Evolutionary conservation across 106 monocot species (phyloP).

Genomic region (Gastrodia elata): DNA sequence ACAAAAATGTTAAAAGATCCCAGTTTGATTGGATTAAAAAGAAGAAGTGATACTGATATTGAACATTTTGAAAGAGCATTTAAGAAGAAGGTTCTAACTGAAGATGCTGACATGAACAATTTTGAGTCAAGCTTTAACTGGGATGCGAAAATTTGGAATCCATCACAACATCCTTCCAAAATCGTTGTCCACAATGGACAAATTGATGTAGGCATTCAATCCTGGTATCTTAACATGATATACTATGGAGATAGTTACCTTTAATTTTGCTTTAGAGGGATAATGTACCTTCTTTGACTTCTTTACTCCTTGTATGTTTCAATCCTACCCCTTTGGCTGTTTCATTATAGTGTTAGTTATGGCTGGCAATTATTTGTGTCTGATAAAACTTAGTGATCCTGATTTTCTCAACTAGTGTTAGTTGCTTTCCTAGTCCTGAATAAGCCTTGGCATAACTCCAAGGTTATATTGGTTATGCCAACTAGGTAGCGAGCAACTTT

Average conservation of each 20-base stretch:
- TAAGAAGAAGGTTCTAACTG: slow-evolving; percentile 30
- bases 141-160: slow-evolving; percentile 50
- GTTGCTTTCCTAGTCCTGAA: not conserved
- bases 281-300: not conserved
- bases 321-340: not conserved
- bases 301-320: not conserved
- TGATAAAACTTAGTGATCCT: not conserved
- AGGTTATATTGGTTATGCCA: not conserved
- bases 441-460: not conserved
- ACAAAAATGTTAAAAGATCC: slow-evolving; percentile 26
- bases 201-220: slow-evolving; percentile 18
- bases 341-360: not conserved
- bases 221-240: not conserved
- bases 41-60: slow-evolving; percentile 58
- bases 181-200: slow-evolving; percentile 17
- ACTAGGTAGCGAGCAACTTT: not conserved
- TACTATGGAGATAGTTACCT: not conserved
- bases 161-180: slow-evolving; percentile 65
- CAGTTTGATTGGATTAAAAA: slow-evolving; percentile 64
- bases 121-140: slow-evolving; percentile 30
- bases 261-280: not conserved
- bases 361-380: not conserved
- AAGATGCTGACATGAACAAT: slow-evolving; percentile 39
- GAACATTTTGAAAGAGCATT: slow-evolving; percentile 44
- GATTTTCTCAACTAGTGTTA: not conserved